Evolutionary conservation across 2,329 filamentous ascomycete species (phyloP).

Genomic region (Neophaeococcomyces mojaviensis): DNA sequence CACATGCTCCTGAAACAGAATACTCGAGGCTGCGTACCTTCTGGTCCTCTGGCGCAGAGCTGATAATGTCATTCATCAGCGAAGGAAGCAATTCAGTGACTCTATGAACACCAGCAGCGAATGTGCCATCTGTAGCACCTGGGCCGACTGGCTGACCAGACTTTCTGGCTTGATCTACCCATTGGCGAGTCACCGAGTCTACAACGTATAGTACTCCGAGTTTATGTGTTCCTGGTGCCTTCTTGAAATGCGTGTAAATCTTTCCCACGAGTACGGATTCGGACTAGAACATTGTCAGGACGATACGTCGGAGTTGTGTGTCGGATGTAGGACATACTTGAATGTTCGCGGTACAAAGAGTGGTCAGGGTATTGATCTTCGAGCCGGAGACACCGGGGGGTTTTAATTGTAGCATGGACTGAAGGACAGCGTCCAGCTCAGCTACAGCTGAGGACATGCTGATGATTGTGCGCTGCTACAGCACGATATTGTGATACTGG

Average conservation of each 20-base stretch:
- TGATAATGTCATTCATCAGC: constrained; percentile 91
- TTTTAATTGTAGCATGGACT: constrained; percentile 85
- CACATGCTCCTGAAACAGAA: not conserved
- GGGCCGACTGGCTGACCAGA: constrained; percentile 74
- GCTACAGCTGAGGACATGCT: constrained; percentile 75
- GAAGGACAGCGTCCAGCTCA: constrained; percentile 82
- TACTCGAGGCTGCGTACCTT: constrained; percentile 64
- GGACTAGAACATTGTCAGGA: constrained; percentile 52
- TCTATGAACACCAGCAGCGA: constrained; percentile 89
- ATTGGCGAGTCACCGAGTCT: constrained; percentile 98
- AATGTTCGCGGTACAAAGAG: constrained; percentile 79
- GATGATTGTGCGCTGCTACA: constrained; percentile 14
- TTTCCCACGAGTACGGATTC: constrained; percentile 93
- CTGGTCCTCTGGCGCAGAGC: constrained; percentile 82
- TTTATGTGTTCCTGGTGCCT: constrained; percentile 89
- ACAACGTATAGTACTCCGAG: constrained; percentile 98
- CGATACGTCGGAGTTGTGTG: constrained; percentile 2
- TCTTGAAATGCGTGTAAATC: constrained; percentile 95
- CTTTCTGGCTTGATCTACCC: constrained; percentile 90
- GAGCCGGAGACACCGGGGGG: constrained; percentile 89
- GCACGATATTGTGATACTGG: constrained; percentile 6
- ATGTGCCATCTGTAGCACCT: constrained; percentile 81
- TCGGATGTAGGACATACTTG: constrained; percentile 57
- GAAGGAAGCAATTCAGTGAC: constrained; percentile 90
- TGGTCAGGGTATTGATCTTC: constrained; percentile 80